A percentile compares a stretch with the other conserved stretches of the same genome.
Evolutionary conservation across 768 basidiomycete genomes (phyloP).

Genomic region (Hypholoma fasciculare): DNA sequence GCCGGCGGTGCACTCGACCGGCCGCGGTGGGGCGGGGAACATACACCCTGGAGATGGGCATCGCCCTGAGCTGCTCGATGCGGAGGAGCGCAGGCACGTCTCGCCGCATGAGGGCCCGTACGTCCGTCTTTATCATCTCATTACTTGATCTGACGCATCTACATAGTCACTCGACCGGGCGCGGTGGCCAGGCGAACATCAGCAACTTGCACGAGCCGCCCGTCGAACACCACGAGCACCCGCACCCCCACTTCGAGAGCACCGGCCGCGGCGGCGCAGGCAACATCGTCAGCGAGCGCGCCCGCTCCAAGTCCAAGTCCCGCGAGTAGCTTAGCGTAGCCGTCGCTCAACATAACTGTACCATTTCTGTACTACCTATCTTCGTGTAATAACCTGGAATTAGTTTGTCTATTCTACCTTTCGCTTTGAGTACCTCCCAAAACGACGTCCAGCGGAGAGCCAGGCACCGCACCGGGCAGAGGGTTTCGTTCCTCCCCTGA

Average conservation of each 20-base stretch:
- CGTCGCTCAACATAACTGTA: too few relatives aligned
- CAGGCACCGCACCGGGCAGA: too few relatives aligned
- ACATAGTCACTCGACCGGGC: conserved; percentile 62
- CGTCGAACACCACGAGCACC: conserved; percentile 28
- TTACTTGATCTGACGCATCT: neutral
- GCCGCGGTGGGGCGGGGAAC: conserved; percentile 68
- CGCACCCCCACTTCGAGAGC: conserved; percentile 31
- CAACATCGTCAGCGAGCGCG: conserved; percentile 39
- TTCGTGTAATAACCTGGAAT: too few relatives aligned
- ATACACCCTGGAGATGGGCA: conserved; percentile 31
- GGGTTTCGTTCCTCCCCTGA: too few relatives aligned
- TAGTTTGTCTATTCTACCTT: too few relatives aligned
- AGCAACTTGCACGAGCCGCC: conserved; percentile 36
- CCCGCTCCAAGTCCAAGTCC: neutral
- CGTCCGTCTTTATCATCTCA: neutral
- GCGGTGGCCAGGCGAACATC: conserved; percentile 69
- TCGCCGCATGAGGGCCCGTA: neutral
- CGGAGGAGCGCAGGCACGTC: conserved; percentile 18
- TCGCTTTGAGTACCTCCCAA: too few relatives aligned
- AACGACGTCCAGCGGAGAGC: too few relatives aligned
- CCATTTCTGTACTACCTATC: too few relatives aligned
- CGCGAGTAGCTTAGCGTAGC: too few relatives aligned
- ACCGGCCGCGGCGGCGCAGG: conserved; percentile 64
- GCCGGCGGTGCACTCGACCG: conserved; percentile 44
- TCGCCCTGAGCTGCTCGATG: conserved; percentile 20